Evolutionary conservation across 169 alveolate genomes (phyloP).

Genomic region (Plasmodium malariae): DNA sequence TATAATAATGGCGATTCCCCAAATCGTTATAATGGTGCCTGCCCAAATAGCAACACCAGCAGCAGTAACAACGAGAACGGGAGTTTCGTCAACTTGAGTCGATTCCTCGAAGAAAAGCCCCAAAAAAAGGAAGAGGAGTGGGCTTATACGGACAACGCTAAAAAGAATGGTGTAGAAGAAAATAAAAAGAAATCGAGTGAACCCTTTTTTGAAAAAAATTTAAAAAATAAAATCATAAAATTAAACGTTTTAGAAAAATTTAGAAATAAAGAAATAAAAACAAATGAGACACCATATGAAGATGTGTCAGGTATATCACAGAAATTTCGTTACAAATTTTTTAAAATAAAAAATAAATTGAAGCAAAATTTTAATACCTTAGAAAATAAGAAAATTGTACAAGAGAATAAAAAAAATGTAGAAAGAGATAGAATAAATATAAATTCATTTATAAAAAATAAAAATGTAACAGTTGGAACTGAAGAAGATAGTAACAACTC

Average conservation of each 20-base stretch:
- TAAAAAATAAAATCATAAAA: conserved; percentile 27
- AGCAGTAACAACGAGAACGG: no score
- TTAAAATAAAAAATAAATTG: conserved; percentile 57
- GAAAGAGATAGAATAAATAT: conserved; percentile 51
- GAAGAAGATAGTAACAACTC: conserved; percentile 32
- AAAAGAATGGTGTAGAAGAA: background rate
- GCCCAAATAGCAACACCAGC: no score
- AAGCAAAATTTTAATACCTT: conserved; percentile 32
- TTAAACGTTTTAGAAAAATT: conserved; percentile 26
- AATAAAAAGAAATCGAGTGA: background rate
- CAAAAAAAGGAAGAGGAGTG: no score
- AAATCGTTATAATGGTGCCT: no score
- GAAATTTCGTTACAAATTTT: conserved; percentile 67
- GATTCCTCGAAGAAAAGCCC: no score
- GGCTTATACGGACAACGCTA: no score
- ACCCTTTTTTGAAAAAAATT: background rate
- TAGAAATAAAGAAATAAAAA: conserved; percentile 7
- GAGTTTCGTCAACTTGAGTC: no score
- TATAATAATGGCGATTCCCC: no score
- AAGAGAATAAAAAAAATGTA: conserved; percentile 19
- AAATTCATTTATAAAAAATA: conserved; percentile 51
- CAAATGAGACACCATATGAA: conserved; percentile 3
- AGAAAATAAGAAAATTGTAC: conserved; percentile 16
- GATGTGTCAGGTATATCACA: conserved; percentile 37
- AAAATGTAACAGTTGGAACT: conserved; percentile 19